Conservation (phyloP, 257 asterid species). For the Marsdenia floribunda region DNA sequence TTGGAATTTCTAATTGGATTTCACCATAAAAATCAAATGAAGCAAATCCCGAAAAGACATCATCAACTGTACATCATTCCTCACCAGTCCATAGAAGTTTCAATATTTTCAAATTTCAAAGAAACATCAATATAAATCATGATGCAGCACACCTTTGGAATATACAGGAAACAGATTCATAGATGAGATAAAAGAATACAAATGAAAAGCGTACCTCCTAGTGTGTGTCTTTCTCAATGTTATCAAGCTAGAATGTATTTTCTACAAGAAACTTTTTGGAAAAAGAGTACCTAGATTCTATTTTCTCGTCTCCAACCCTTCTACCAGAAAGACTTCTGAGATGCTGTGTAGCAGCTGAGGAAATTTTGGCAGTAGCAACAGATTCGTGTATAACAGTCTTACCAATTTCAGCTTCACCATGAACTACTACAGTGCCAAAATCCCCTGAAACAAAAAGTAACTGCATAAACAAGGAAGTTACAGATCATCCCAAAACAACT, state of each 20-base stretch:
- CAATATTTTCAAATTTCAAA: background rate
- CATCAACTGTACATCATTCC: background rate
- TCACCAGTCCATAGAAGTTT: background rate
- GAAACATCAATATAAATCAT: background rate
- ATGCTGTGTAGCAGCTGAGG: conserved; percentile 39
- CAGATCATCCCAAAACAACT: background rate
- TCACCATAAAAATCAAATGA: background rate
- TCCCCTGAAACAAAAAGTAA: conserved; percentile 52
- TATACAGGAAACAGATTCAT: background rate
- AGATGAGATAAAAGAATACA: background rate
- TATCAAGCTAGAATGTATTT: background rate
- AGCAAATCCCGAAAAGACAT: background rate
- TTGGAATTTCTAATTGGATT: background rate
- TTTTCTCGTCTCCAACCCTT: conserved; percentile 40
- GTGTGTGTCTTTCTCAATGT: background rate
- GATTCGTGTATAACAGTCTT: conserved; percentile 33
- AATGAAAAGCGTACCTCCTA: background rate
- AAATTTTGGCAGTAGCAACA: conserved; percentile 32
- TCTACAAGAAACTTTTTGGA: conserved; percentile 9
- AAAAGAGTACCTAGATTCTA: conserved; percentile 42
- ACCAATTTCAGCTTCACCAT: conserved; percentile 43
- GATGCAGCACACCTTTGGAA: background rate
- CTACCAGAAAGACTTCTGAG: conserved; percentile 38
- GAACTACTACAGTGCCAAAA: conserved; percentile 77
- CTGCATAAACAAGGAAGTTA: conserved; percentile 4